Percentiles rank a stretch among this genome's conserved stretches.
These are phyloP conservation scores for Ananas comosus DNA, from an alignment of 176 grass and related monocot species.

Conservation along the genomic window DNA sequence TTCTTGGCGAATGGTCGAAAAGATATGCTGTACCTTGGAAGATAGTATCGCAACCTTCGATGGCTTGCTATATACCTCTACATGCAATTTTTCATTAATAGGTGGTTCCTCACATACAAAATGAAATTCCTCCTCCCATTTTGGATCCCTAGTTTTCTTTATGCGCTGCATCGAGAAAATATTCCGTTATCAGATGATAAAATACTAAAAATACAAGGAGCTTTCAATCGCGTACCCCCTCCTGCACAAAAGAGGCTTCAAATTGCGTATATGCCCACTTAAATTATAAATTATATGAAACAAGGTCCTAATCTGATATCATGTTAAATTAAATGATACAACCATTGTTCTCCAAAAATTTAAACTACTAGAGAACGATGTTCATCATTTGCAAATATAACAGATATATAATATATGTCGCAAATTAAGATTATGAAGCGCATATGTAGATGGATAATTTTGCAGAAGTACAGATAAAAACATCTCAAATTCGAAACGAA, in stretches of 20 bases:
- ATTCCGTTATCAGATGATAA: not conserved
- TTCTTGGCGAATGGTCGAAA: not conserved
- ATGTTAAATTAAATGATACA: too few species aligned
- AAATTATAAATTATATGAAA: too few species aligned
- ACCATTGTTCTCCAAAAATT: too few species aligned
- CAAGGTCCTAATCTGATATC: too few species aligned
- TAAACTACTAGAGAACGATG: too few species aligned
- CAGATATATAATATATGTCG: too few species aligned
- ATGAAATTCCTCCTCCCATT: constrained; percentile 72
- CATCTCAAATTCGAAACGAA: constrained; percentile 1
- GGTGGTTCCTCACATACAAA: constrained; percentile 88
- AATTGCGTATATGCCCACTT: too few species aligned
- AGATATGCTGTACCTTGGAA: constrained; percentile 58
- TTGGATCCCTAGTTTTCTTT: constrained; percentile 91
- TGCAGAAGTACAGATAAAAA: not conserved
- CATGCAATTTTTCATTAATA: constrained; percentile 66
- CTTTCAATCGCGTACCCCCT: too few species aligned
- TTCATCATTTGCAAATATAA: too few species aligned
- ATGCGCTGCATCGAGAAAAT: constrained; percentile 37
- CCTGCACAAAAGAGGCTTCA: too few species aligned
- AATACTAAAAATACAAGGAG: not conserved
- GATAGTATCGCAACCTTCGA: constrained; percentile 57
- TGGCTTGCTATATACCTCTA: constrained; percentile 76
- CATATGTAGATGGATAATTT: too few species aligned
- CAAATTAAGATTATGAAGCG: not conserved